Evolutionary conservation across 129 eudicot species (phyloP).

Genomic region (Tagetes erecta): DNA sequence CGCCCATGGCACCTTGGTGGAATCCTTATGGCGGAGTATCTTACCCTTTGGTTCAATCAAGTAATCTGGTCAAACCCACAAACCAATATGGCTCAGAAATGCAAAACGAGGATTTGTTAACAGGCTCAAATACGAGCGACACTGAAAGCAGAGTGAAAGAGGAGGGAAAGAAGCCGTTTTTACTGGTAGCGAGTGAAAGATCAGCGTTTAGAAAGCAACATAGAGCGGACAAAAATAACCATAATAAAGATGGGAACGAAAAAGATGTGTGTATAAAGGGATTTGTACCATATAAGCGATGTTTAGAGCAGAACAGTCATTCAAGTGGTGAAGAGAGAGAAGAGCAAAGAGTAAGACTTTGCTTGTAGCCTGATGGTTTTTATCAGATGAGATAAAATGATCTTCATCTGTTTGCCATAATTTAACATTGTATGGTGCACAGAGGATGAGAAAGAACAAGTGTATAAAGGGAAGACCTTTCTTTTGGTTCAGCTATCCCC

Average conservation of each 20-base stretch:
- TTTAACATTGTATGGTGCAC: conserved; percentile 34
- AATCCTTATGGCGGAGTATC: conserved; percentile 41
- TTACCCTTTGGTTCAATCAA: conserved; percentile 29
- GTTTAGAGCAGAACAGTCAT: conserved; percentile 52
- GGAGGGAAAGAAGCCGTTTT: conserved; percentile 20
- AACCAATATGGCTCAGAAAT: conserved; percentile 24
- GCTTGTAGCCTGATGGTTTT: conserved; percentile 47
- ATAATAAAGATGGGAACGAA: conserved; percentile 13
- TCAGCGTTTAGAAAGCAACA: conserved; percentile 34
- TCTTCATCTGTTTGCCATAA: conserved; percentile 33
- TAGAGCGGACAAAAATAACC: conserved; percentile 16
- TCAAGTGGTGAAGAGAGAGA: conserved; percentile 50
- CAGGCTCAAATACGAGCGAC: conserved; percentile 55
- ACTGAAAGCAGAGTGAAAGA: conserved; percentile 34
- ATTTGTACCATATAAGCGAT: conserved; percentile 84
- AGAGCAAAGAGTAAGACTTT: conserved; percentile 59
- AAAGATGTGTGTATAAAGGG: conserved; percentile 36
- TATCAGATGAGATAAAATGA: conserved; percentile 28
- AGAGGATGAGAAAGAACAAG: conserved; percentile 29
- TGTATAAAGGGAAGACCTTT: conserved; percentile 38
- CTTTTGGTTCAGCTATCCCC: not conserved
- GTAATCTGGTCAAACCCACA: conserved; percentile 19
- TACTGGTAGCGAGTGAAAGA: conserved; percentile 36
- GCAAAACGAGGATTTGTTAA: conserved; percentile 52
- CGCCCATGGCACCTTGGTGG: conserved; percentile 52